These are phyloP conservation scores for Candida incommunis DNA, from an alignment of 805 yeast genomes.

Conservation along the genomic window DNA sequence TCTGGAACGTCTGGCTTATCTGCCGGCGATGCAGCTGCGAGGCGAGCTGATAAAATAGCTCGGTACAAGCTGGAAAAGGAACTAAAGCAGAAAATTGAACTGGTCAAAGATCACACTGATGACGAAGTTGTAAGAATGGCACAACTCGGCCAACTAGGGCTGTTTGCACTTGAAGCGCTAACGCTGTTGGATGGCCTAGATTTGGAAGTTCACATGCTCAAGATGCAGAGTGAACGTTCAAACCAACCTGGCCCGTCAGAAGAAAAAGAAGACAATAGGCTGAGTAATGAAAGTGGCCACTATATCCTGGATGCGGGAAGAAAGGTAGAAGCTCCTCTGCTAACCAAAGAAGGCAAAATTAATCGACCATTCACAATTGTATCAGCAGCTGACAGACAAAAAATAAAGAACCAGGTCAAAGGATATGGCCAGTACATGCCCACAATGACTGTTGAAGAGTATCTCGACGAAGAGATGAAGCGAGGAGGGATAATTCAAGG, in stretches of 20 bases:
- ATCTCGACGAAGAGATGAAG: slow-evolving; percentile 69
- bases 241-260: background rate
- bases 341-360: slow-evolving; percentile 65
- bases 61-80: slow-evolving; percentile 48
- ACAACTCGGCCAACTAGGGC: slow-evolving; percentile 39
- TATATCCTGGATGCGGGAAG: background rate
- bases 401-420: slow-evolving; percentile 48
- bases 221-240: slow-evolving; percentile 8
- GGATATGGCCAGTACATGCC: slow-evolving; percentile 92
- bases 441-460: slow-evolving; percentile 88
- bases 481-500: slow-evolving; percentile 59
- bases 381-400: slow-evolving; percentile 27
- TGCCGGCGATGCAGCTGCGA: slow-evolving; percentile 23
- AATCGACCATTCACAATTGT: slow-evolving; percentile 72
- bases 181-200: slow-evolving; percentile 40
- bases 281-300: background rate
- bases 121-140: slow-evolving; percentile 52
- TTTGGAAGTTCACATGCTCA: slow-evolving; percentile 56
- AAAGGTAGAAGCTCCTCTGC: slow-evolving; percentile 25
- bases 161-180: slow-evolving; percentile 40
- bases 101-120: slow-evolving; percentile 27
- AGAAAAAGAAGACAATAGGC: background rate
- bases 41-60: slow-evolving; percentile 61
- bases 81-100: slow-evolving; percentile 29
- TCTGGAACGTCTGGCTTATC: background rate